phyloP scores from a whole-genome alignment of 164 flowering plant species.

The Vitis vinifera region DNA sequence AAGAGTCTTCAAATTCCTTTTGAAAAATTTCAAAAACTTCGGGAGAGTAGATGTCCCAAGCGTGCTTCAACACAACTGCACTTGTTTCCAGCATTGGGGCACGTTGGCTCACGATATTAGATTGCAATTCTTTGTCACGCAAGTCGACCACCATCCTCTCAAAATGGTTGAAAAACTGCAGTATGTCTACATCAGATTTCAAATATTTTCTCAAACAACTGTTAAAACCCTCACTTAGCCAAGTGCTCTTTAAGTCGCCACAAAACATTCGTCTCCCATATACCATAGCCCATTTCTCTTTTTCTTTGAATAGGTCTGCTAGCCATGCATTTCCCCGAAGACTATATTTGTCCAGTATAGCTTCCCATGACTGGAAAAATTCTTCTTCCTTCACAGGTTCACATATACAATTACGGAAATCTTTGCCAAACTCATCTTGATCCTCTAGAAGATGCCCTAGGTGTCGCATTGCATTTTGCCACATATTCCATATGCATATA shows the following conservation, averaged over 20 bases:
- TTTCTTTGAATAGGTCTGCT: constrained; percentile 16
- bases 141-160: constrained; percentile 22
- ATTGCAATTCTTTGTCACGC: constrained; percentile 22
- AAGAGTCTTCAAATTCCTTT: constrained; percentile 17
- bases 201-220: constrained; percentile 14
- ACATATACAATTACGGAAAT: constrained; percentile 24
- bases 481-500: constrained; percentile 25
- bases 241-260: constrained; percentile 22
- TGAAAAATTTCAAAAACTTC: constrained; percentile 27
- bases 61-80: constrained; percentile 25
- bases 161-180: constrained; percentile 24
- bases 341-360: constrained; percentile 20
- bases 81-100: constrained; percentile 16
- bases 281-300: constrained; percentile 34
- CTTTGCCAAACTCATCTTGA: constrained; percentile 8
- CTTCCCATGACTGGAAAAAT: constrained; percentile 25
- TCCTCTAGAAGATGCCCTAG: constrained; percentile 8
- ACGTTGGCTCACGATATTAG: constrained; percentile 12
- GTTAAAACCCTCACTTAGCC: constrained; percentile 19
- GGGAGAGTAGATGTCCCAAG: constrained; percentile 24
- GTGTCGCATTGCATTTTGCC: constrained; percentile 21
- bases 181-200: constrained; percentile 14
- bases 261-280: constrained; percentile 24
- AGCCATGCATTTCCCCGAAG: constrained; percentile 35
- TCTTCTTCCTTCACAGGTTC: constrained; percentile 20